Base-by-base conservation (phyloP, 192 early-diverging fungal species). In the Pilobolus umbonatus region DNA sequence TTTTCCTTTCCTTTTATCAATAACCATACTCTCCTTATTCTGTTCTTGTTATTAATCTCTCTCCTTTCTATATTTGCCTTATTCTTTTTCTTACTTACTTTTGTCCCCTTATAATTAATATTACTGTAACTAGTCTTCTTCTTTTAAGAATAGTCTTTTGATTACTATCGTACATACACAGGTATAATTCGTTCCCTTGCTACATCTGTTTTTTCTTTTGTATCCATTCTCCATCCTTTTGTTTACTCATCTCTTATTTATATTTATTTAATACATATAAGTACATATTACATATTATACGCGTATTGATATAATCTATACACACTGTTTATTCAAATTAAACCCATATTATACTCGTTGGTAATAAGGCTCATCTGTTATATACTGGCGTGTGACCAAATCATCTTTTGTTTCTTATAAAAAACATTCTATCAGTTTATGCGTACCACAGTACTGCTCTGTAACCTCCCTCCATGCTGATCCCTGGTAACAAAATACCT, bases 181-280 rank as follows among this genome's bases (percentile, higher is more conserved):
- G 29, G 47, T 49, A 49, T 49, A 49, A 28, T 49, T 28, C 25
- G 22, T 47, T 26, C 19, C 36, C 17, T 19, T 22, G 5, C 29
- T 39, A 31, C 42, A 35, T 32, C 55, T 42, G 36, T 51, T 30
- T 53, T 40, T 53, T 53, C 34, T 57, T 61, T 39, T 61, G 19
- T 22, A 38, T 52, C 9, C 48, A 21, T 30, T 61, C 44, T 32
- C 31, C 25, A 15, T 10, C 36, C 40, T 26, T 25, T 26, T 21
- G 19, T 39, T 24, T 15, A 55, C 40, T 55, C 38, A 34, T 34
- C 21, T 39, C 29, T 50, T 50, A 48, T 60, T 34, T 60, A 42
- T 14, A 36, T 32, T 52, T 53, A 32, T 61, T 39, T 52, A 40
- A 26, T 35, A 49, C 25, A n/a, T 35, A 21, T 11, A 22, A 38